Conservation (phyloP, 164 flowering plant genomes). For the Magnolia changhungtana region DNA sequence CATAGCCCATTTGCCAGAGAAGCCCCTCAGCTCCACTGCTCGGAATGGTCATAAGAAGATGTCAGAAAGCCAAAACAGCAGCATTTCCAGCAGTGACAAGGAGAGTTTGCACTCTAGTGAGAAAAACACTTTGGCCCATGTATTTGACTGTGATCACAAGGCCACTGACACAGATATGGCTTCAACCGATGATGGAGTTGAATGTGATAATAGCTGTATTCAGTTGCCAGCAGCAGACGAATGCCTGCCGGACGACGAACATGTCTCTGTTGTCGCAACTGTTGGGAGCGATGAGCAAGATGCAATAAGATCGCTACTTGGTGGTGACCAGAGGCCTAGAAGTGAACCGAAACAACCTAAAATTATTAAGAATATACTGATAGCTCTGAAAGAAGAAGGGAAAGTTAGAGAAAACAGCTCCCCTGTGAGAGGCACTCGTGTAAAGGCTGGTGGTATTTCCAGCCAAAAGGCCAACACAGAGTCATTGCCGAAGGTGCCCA, state of each 20-base stretch:
- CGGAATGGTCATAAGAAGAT: slow-evolving; percentile 45
- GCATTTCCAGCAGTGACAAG: slow-evolving; percentile 74
- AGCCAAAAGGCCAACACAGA: slow-evolving; percentile 50
- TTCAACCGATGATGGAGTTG: slow-evolving; percentile 45
- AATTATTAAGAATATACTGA: slow-evolving; percentile 60
- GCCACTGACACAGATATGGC: slow-evolving; percentile 43
- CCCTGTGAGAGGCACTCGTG: slow-evolving; percentile 71
- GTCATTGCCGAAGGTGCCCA: slow-evolving; percentile 52
- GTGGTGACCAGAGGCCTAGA: slow-evolving; percentile 31
- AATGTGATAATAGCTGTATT: slow-evolving; percentile 22
- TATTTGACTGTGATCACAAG: slow-evolving; percentile 39
- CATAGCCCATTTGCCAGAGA: slow-evolving; percentile 42
- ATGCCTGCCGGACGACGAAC: slow-evolving; percentile 32
- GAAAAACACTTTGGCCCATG: slow-evolving; percentile 30
- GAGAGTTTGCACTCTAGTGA: slow-evolving; percentile 69
- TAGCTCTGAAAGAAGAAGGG: slow-evolving; percentile 77
- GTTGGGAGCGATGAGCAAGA: slow-evolving; percentile 37
- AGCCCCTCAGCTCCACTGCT: slow-evolving; percentile 33
- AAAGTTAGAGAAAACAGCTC: slow-evolving; percentile 75
- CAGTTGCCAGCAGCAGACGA: slow-evolving; percentile 17
- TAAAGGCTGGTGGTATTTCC: slow-evolving; percentile 37
- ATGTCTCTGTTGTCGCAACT: slow-evolving; percentile 12
- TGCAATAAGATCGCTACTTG: slow-evolving; percentile 23
- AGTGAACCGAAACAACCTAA: slow-evolving; percentile 61
- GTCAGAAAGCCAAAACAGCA: slow-evolving; percentile 84